These are phyloP conservation scores for Globisporangium barbulae DNA, from an alignment of 352 stramenopile genomes.

Conservation along the genomic window DNA sequence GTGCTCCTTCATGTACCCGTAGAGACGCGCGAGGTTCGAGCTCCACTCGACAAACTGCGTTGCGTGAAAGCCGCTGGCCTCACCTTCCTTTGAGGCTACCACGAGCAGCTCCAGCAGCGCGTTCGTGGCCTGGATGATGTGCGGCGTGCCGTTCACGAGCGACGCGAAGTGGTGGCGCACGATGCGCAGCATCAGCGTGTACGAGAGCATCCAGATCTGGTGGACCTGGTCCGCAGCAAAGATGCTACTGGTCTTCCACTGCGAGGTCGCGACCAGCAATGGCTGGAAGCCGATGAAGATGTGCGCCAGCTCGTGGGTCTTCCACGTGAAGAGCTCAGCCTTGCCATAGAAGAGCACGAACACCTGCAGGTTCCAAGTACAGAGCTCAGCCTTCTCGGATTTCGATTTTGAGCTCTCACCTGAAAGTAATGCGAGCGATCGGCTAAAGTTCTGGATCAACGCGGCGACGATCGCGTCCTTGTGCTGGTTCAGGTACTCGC, in stretches of 20 bases:
- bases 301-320: conserved; percentile 63
- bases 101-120: conserved; percentile 68
- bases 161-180: conserved; percentile 75
- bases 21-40: conserved; percentile 82
- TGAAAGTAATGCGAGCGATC: conserved; percentile 24
- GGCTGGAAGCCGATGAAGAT: conserved; percentile 68
- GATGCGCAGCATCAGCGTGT: conserved; percentile 71
- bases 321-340: conserved; percentile 78
- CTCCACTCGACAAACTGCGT: conserved; percentile 51
- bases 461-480: conserved; percentile 49
- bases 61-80: neutral
- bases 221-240: conserved; percentile 45
- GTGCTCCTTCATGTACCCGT: conserved; percentile 86
- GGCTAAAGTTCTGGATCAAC: conserved; percentile 45
- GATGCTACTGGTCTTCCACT: conserved; percentile 18
- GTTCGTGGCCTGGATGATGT: conserved; percentile 66
- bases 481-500: conserved; percentile 41
- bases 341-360: conserved; percentile 77
- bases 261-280: conserved; percentile 30
- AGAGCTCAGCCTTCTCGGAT: conserved; percentile 20
- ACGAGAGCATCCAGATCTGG: conserved; percentile 74
- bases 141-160: conserved; percentile 57
- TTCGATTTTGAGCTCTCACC: neutral
- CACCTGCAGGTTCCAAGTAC: conserved; percentile 51
- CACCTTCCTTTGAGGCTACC: conserved; percentile 6